Base-by-base conservation (phyloP, 1,284 basidiomycete species). In the Retiboletus flavoniger region DNA sequence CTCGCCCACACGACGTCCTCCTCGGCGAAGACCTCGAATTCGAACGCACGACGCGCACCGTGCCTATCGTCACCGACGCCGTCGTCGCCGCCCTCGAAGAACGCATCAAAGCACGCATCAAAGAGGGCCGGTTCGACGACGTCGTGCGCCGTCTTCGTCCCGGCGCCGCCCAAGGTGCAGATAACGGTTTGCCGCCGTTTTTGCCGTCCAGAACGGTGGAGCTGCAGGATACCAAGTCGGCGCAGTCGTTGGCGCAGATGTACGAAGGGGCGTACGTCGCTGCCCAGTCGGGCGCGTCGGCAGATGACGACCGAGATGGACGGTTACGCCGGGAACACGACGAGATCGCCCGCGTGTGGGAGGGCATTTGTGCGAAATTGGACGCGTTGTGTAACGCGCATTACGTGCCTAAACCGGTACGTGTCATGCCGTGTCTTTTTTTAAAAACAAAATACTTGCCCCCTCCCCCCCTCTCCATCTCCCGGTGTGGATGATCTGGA, bases 1-100 rank as follows among this genome's bases (percentile, higher is more conserved):
- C 87, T 40, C 84, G 97, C 50, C 96, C 97, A 1, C 85, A 93
- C 66, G 95, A 99, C 73, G 92, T 92, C 24, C 77, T 98, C 16
- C 79, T 99, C 13, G 93, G 94, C 70, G 91, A 98, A 70, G 93
- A 98, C 69, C 81, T 99, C 40, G 95, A 98, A 56, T 99, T 96
- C 61, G 97, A 99, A 62, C 89, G 87, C 26, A 83, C 89, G 13
- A 84, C 86, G 74, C 98, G 96, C 73, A 79, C 87, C 16, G 88
- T 89, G 0, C 97, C 96, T 10, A 81, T 93, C 46, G 84, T 97
- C 55, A 98, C 97, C 0, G 93, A 98, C 66, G 93, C 96, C 68
- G 79, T 78, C 42, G 92, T 96, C 7, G 81, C 85, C 52, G 80
- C 79, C 21, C 78, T 99, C 29, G 97, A 99, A 72, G 93, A 93